Base-by-base conservation (phyloP, 1,139 yeast species). In the Geotrichum restrictum region DNA sequence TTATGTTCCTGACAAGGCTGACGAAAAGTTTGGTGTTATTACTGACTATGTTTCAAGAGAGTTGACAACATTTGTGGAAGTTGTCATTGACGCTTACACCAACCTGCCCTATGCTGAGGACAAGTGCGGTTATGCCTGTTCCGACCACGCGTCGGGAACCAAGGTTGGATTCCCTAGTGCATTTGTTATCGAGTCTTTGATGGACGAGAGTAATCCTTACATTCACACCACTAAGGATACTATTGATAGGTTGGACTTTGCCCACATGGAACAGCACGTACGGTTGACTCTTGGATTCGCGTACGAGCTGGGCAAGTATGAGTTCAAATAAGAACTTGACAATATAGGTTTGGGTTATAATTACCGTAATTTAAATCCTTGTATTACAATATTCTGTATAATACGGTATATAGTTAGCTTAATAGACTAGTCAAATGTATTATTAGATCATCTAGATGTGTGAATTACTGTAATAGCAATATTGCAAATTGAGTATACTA, bases 61-160 rank as follows among this genome's bases (percentile, higher is more conserved):
- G 1, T 36, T 53, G 27, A 53, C 56, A 8, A 18, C 37, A 16
- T 53, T 45, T 32, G 48, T 53, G 16, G 48, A 53, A 42, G 14
- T 31, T n/a, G 32, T 49, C 14, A 47, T 53, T 38, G 46, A 39
- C 10, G 41, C 27, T 3, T 53, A 49, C 48, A 31, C 56, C 5
- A 33, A 42, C 18, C 85, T 89, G 57, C 84, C 88, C 7, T 84
- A 79, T 62, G 82, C 76, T 42, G 94, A 85, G 63, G 85, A 95
- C 8, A 62, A 73, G 53, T 91, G 98, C 71, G 96, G 96, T 0
- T 88, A 89, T 63, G 95, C 95, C 0, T 89, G 98, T 69, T 84
- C 95, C 31, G 98, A 91, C 69, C 96, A 89, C 67, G 88, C 95
- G 2, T 83, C 95, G 49, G 96, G 96, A 1, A 69, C 82, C 51